Base-by-base conservation (phyloP, 108 stramenopile genomes). In the Fistulifera solaris region DNA sequence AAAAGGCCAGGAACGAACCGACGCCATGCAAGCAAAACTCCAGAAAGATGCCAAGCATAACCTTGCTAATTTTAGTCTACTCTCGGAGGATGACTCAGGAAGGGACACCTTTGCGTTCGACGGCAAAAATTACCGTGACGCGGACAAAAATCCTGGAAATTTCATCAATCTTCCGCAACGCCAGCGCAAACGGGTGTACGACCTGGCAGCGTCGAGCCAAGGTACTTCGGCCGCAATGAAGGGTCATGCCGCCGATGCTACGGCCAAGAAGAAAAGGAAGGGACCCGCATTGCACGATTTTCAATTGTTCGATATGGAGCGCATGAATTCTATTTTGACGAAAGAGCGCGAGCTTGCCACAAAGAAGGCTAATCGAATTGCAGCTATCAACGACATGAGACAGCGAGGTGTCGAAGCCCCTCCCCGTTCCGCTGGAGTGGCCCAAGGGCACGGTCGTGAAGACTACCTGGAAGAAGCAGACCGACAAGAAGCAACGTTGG, bases 141-240 rank as follows among this genome's bases (percentile, higher is more conserved):
- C 55, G 18, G 72, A 78, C n/a, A 80, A 80, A 58, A 74, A 67
- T 16, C 59, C 59, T 7, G 83, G 78, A 7, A 76, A 83, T 42
- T 85, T 98, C 51, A 96, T 99, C 67, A 85, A 94, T 58, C 81
- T 99, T 28, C 93, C 94, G 0, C 93, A 93, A 46, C 94, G 98
- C 26, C 92, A 97, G 59, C 78, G 98, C n/a, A 96, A 96, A 72
- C 83, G 93, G 59, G 94, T 83, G 62, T 99, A 97, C 68, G 94
- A 99, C 64, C 87, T 94, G 27, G 85, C 93, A 56, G 92, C 86
- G 50, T 78, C n/a, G 93, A 85, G 67, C 31, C 31, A 35, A 35
- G 71, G 66, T 18, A 47, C 60, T 0, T 55, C 66, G 11, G 64
- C 68, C 35, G 83, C 75, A 6, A 76, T 83, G 73, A 81, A 85